Evolutionary conservation across 163 green algal species (phyloP).

Genomic region (Trebouxia gelatinosa): DNA sequence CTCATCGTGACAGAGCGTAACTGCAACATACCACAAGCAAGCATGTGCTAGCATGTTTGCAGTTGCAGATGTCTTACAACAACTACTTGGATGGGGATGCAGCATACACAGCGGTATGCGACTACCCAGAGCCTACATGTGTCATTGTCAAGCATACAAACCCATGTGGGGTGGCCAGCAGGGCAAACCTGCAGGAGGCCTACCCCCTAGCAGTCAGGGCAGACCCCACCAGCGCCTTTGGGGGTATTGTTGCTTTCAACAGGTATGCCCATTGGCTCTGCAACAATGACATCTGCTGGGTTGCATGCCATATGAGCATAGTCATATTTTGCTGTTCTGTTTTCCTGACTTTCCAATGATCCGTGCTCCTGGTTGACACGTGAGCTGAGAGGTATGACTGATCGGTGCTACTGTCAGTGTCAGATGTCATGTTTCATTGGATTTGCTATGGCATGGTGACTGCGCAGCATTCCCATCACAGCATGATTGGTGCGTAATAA

Average conservation of each 20-base stretch:
- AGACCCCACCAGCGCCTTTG: conserved; percentile 96
- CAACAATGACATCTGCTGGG: conserved; percentile 34
- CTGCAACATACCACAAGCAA: no score
- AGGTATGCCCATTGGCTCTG: conserved; percentile 45
- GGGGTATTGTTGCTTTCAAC: conserved; percentile 99
- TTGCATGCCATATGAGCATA: background rate
- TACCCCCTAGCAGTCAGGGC: conserved; percentile 86
- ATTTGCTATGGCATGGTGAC: background rate
- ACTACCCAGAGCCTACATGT: conserved; percentile 87
- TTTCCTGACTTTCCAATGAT: background rate
- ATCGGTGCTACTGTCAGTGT: background rate
- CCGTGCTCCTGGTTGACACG: background rate
- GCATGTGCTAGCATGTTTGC: no score
- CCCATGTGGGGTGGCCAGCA: conserved; percentile 86
- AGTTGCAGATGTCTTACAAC: conserved; percentile 95
- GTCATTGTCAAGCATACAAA: conserved; percentile 99
- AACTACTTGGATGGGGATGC: conserved; percentile 98
- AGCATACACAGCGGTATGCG: conserved; percentile 86
- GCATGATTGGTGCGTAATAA: background rate
- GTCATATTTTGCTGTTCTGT: background rate
- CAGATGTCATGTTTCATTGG: background rate
- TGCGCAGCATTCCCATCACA: background rate
- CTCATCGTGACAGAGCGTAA: no score
- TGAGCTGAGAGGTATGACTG: background rate
- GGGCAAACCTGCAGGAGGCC: conserved; percentile 81